A percentile compares a stretch with the other conserved stretches of the same genome.
Conservation (phyloP, 2,329 filamentous ascomycete genomes). For the Diplodia scrobiculata region DNA sequence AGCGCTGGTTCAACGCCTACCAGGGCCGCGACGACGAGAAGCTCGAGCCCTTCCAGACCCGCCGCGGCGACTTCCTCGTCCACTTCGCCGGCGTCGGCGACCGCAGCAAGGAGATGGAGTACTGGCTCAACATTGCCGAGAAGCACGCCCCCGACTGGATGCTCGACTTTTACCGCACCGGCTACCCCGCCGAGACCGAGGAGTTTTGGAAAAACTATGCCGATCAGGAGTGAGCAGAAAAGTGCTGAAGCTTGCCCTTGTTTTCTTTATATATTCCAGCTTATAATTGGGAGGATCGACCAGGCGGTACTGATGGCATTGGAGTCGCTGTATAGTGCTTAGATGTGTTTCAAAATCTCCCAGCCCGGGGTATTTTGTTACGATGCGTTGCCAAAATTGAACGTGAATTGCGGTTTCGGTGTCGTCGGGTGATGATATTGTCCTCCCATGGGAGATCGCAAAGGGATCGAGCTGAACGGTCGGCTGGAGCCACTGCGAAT, state of each 20-base stretch:
- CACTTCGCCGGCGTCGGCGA: conserved; percentile 47
- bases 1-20: conserved; percentile 52
- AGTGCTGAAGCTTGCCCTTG: neutral
- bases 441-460: no score
- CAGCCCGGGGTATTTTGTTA: no score
- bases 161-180: conserved; percentile 43
- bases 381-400: no score
- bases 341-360: no score
- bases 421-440: no score
- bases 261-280: neutral
- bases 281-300: no score
- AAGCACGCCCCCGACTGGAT: conserved; percentile 47
- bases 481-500: no score
- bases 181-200: conserved; percentile 40
- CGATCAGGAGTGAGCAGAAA: neutral
- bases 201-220: conserved; percentile 30
- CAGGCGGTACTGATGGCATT: no score
- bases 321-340: no score
- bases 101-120: conserved; percentile 41
- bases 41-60: conserved; percentile 37
- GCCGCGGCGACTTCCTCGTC: conserved; percentile 48
- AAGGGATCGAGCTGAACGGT: no score
- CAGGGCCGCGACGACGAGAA: conserved; percentile 45
- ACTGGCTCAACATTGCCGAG: conserved; percentile 46
- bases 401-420: no score